phyloP scores from a whole-genome alignment of 2,329 filamentous ascomycete species.

The Diaporthe sp. region DNA sequence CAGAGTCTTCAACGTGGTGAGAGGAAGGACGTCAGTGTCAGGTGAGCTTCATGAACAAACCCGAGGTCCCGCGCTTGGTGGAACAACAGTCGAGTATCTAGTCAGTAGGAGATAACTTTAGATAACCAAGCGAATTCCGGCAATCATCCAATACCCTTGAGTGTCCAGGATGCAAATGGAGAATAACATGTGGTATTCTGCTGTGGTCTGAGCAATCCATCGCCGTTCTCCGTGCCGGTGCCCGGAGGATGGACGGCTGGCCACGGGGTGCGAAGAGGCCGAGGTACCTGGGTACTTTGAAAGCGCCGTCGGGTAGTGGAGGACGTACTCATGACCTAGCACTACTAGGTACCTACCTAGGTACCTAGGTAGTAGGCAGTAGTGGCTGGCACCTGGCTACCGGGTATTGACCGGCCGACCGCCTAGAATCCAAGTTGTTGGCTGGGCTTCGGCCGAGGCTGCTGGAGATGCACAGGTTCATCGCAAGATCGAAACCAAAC shows the following conservation, averaged over 20 bases:
- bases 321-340: too few species aligned
- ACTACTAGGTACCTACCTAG: neutral
- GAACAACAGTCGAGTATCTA: neutral
- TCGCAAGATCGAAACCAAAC: neutral
- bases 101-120: neutral
- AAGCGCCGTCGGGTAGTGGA: neutral
- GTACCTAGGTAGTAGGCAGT: neutral
- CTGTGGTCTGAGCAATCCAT: neutral
- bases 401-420: neutral
- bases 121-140: neutral
- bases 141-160: neutral
- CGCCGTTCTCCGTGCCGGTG: slow-evolving; percentile 8
- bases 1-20: neutral
- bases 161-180: neutral
- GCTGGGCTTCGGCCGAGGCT: neutral
- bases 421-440: neutral
- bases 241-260: neutral
- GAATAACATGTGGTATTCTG: neutral
- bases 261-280: slow-evolving; percentile 11
- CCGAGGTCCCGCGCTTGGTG: neutral
- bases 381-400: neutral
- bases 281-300: slow-evolving; percentile 7
- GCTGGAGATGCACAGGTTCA: neutral
- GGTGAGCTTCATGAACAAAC: neutral
- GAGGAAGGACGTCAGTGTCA: neutral